These are phyloP conservation scores for Zasmidium citrigriseum DNA, from an alignment of 2,329 filamentous ascomycete genomes.

Conservation along the genomic window DNA sequence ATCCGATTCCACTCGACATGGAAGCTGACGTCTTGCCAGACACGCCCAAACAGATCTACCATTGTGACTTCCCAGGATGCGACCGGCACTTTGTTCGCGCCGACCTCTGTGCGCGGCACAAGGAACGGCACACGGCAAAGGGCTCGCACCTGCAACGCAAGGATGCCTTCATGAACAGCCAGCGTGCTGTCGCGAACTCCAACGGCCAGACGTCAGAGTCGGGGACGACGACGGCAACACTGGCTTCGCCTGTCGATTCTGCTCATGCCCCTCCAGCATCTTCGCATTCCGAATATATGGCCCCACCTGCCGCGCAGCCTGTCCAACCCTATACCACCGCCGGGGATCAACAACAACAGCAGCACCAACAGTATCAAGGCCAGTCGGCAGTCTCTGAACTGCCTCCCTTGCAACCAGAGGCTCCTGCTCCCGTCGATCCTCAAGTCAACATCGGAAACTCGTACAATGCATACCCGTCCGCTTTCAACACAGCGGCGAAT, in stretches of 20 bases:
- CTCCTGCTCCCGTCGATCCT: conserved; percentile 1
- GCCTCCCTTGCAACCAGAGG: conserved; percentile 12
- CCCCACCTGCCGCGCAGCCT: conserved; percentile 10
- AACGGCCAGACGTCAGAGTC: conserved; percentile 8
- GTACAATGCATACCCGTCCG: conserved; percentile 15
- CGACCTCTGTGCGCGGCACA: conserved; percentile 76
- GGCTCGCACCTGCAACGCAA: conserved; percentile 75
- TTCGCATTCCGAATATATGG: conserved; percentile 13
- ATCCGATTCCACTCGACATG: background rate
- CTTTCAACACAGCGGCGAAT: conserved; percentile 11
- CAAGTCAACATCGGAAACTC: conserved; percentile 10
- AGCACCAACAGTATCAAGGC: conserved; percentile 4
- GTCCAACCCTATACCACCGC: conserved; percentile 14
- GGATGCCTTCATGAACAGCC: conserved; percentile 62
- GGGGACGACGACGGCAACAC: conserved; percentile 16
- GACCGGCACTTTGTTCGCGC: conserved; percentile 88
- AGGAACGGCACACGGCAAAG: conserved; percentile 56
- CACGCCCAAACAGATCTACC: conserved; percentile 91
- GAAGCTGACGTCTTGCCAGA: conserved; percentile 53
- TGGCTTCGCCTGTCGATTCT: conserved; percentile 25
- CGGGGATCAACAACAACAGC: conserved; percentile 5
- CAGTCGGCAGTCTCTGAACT: conserved; percentile 9
- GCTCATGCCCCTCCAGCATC: conserved; percentile 14
- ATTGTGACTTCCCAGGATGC: conserved; percentile 90
- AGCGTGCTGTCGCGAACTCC: conserved; percentile 15